Percentiles rank a stretch among this genome's conserved stretches.
phyloP scores from a whole-genome alignment of 768 basidiomycete species.

The Phaffia tasmanica region DNA sequence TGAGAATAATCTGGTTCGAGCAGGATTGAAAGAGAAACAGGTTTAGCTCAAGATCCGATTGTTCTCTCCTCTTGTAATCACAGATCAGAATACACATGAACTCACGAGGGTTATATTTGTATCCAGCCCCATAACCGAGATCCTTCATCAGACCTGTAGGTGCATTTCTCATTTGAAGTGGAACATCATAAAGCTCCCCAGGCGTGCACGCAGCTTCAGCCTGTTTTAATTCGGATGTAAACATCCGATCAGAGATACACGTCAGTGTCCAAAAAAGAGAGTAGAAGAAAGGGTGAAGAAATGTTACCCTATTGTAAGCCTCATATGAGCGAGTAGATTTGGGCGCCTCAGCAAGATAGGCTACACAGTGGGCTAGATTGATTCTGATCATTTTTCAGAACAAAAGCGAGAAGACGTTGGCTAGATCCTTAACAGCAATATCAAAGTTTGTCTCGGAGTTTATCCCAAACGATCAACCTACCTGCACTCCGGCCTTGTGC shows the following conservation, averaged over 20 bases:
- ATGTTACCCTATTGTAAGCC: constrained; percentile 51
- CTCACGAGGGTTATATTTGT: constrained; percentile 48
- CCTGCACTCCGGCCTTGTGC: constrained; percentile 15
- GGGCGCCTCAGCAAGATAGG: constrained; percentile 68
- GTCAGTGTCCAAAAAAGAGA: background rate
- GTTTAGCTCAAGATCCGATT: background rate
- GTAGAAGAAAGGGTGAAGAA: background rate
- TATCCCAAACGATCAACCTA: background rate
- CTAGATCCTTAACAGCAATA: background rate
- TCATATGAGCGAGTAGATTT: constrained; percentile 72
- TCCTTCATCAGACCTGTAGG: constrained; percentile 61
- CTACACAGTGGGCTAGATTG: constrained; percentile 63
- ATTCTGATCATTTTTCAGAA: constrained; percentile 39
- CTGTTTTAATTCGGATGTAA: background rate
- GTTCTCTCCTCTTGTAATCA: background rate
- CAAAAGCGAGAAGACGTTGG: too few relatives aligned
- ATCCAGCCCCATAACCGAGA: constrained; percentile 55
- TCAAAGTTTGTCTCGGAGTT: background rate
- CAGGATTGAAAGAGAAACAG: too few relatives aligned
- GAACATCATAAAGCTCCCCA: constrained; percentile 58
- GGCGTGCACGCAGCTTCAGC: constrained; percentile 39
- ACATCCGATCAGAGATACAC: background rate
- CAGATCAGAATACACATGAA: constrained; percentile 43
- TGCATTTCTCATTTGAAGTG: constrained; percentile 63
- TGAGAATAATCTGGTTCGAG: background rate